Evolutionary conservation across 345 rosid genomes (phyloP), one percentile per base, ranked within the genome.

Genomic region (Lepidium africanum): DNA sequence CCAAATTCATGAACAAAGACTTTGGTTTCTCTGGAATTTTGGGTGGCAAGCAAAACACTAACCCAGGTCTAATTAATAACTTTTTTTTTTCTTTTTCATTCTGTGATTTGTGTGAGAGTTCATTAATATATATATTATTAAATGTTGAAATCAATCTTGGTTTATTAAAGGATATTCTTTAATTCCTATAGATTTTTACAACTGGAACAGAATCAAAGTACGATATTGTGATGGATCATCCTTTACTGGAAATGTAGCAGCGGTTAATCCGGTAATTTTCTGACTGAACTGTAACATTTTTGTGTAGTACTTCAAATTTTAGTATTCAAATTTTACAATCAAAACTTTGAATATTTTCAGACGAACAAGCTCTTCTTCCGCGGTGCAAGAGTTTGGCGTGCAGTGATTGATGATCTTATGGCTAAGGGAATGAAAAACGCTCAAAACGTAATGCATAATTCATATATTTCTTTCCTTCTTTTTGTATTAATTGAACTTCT

Each of bases 181-280:
- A 39, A 5, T 75, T 51, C 40, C n/a, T n/a, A n/a, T n/a, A 93
- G 98, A 87, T 76, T 88, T 88, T 65, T 81, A 83, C 80, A 85
- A 87, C 23, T 93, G 98, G 98, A 93, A 93, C 59, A 77, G 89
- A 69, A 82, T 93, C 61, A 90, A 87, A 87, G 84, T 93, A 40
- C 81, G 97, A 57, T 93, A 93, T 70, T 93, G 98, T 45, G 97
- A 93, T 63, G 98, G 96, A 9, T 77, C 97, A 56, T 93, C 98
- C 0, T 93, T 85, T 69, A 88, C 98, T 0, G 97, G 98, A 2
- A 89, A 93, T 69, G 80, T 83, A 68, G 76, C 77, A 76, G 85
- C 80, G 14, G 97, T 90, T 7, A 49, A 92, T 80, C 91, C 90
- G 61, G 96, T 89, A 79, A 81, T 9, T 23, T 11, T 10, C 23